These are phyloP conservation scores for Dothiorella sarmentorum DNA, from an alignment of 2,329 filamentous ascomycete genomes.

Conservation along the genomic window DNA sequence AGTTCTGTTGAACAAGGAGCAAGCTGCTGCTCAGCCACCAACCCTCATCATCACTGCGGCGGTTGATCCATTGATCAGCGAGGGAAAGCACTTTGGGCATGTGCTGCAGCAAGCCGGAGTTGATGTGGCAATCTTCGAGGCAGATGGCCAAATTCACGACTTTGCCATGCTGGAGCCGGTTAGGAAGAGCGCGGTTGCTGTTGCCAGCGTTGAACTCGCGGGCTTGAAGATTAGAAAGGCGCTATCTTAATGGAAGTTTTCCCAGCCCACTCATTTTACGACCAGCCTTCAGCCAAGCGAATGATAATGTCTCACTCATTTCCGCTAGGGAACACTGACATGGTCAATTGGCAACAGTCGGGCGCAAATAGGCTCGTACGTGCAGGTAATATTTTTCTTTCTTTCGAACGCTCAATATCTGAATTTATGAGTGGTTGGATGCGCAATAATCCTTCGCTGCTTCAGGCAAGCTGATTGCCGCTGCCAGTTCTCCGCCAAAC, in stretches of 20 bases:
- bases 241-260: background rate
- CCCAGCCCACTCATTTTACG: background rate
- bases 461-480: slow-evolving; percentile 14
- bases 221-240: background rate
- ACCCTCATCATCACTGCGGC: slow-evolving; percentile 9
- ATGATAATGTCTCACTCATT: background rate
- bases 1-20: background rate
- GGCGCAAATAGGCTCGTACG: background rate
- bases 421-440: background rate
- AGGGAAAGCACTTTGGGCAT: slow-evolving; percentile 4
- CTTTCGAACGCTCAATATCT: too few relatives aligned
- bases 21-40: background rate
- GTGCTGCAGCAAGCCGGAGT: slow-evolving; percentile 2
- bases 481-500: background rate
- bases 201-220: background rate
- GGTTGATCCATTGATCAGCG: background rate
- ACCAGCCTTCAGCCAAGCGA: background rate
- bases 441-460: slow-evolving; percentile 8
- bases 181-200: background rate
- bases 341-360: background rate
- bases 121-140: slow-evolving; percentile 7
- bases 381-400: background rate
- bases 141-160: slow-evolving; percentile 1
- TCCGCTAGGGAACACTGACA: background rate
- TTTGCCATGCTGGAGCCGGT: slow-evolving; percentile 9